A percentile compares a stretch with the other conserved stretches of the same genome.
Conservation (phyloP, 768 basidiomycete species). For the Kwoniella europaea region DNA sequence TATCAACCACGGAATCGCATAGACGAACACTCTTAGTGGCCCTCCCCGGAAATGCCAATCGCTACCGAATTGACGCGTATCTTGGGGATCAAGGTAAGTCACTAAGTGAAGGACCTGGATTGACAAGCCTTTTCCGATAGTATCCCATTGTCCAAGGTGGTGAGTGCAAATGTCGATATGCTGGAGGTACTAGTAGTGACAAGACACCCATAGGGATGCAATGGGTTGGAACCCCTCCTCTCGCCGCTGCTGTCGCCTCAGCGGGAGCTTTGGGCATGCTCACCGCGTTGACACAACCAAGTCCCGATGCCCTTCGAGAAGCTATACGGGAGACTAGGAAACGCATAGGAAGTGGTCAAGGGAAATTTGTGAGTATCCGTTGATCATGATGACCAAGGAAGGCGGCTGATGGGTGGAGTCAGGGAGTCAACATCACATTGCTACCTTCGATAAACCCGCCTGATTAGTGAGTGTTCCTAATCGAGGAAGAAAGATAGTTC, state of each 20-base stretch:
- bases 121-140: slow-evolving; percentile 17
- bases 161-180: no score
- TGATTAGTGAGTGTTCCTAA: slow-evolving; percentile 70
- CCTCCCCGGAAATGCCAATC: no score
- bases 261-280: slow-evolving; percentile 67
- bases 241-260: slow-evolving; percentile 44
- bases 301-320: slow-evolving; percentile 74
- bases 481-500: background rate
- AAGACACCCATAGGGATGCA: slow-evolving; percentile 27
- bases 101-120: background rate
- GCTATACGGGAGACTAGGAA: slow-evolving; percentile 79
- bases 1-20: no score
- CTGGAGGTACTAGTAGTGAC: no score
- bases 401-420: slow-evolving; percentile 64
- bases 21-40: no score
- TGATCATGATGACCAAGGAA: no score
- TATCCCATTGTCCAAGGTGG: slow-evolving; percentile 50
- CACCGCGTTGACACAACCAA: slow-evolving; percentile 86
- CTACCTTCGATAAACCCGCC: slow-evolving; percentile 88
- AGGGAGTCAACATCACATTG: slow-evolving; percentile 80
- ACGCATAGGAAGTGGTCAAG: slow-evolving; percentile 54
- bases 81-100: slow-evolving; percentile 43
- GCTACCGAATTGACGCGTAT: slow-evolving; percentile 41
- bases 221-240: slow-evolving; percentile 72
- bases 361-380: slow-evolving; percentile 40